Base-by-base conservation (phyloP, 768 basidiomycete genomes). In the Podaxis sp. region DNA sequence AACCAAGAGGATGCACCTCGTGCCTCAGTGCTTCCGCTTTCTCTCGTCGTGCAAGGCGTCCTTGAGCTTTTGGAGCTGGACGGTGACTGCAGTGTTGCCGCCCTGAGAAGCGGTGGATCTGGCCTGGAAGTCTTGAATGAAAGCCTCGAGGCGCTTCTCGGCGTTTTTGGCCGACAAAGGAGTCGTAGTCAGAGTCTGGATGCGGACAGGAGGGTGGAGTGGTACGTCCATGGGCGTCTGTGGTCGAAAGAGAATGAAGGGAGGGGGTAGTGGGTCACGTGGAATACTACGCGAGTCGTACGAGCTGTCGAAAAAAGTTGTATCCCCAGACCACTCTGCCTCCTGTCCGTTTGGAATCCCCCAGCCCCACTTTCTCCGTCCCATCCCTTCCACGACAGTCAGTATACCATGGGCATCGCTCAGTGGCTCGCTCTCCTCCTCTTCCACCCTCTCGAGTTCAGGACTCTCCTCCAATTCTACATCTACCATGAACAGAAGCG, bases 361-460 rank as follows among this genome's bases (percentile, higher is more conserved):
- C 57, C 30, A 33, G 3, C 39, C 26, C 15, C 30, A 8, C 17
- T 24, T 28, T 63, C 40, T 63, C 57, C 56, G 30, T 40, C 56
- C 38, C 44, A 15, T 52, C 17, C 39, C 44, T 22, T 26, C 52
- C 57, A 56, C 30, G 42, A 44, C 42, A 13, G 33, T 39, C 46
- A 52, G 6, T 38, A 36, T 58, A 71, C 64, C 55, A 87, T 92
- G 88, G 82, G 79, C 62, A 76, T 81, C 65, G 68, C 81, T 8
- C 82, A 84, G 59, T 87, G 88, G 84, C 74, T 93, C 65, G 76
- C 82, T 40, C 80, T 94, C 30, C 78, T 90, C 66, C 72, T 94
- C 71, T 88, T 89, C 0, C 93, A 93, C 67, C 94, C 94, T 13
- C 70, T 82, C 64, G 96, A 99, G 72, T 90, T 96, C 73, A 86